phyloP scores from a whole-genome alignment of 805 yeast species.

The Nakazawaea ernobii region DNA sequence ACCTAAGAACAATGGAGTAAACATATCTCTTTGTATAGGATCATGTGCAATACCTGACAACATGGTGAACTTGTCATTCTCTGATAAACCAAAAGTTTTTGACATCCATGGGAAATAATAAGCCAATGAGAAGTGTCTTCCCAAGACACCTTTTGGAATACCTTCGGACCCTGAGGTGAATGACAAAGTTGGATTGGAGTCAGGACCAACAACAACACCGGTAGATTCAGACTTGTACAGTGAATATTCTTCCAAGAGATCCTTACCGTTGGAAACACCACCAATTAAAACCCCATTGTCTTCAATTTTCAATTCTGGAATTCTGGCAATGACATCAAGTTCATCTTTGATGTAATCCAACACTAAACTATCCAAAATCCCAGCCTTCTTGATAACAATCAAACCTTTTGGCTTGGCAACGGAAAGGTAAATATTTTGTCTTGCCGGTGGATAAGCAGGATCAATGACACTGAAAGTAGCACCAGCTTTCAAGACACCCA shows the following conservation, averaged over 20 bases:
- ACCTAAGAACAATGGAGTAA: constrained; percentile 94
- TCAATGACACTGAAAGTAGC: constrained; percentile 98
- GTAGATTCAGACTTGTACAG: constrained; percentile 53
- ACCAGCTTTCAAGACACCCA: constrained; percentile 98
- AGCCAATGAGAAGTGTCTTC: constrained; percentile 94
- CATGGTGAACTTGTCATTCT: constrained; percentile 90
- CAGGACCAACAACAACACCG: constrained; percentile 95
- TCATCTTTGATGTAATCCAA: constrained; percentile 71
- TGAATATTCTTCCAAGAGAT: constrained; percentile 44
- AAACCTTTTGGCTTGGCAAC: constrained; percentile 94
- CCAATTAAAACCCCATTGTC: constrained; percentile 72
- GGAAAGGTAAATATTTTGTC: constrained; percentile 87
- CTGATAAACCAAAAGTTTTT: constrained; percentile 68
- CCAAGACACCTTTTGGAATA: constrained; percentile 96
- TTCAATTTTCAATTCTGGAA: constrained; percentile 72
- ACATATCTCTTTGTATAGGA: constrained; percentile 98
- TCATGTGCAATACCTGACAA: constrained; percentile 98
- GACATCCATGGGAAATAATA: constrained; percentile 99
- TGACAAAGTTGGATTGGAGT: constrained; percentile 91
- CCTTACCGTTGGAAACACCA: constrained; percentile 40
- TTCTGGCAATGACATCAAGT: constrained; percentile 61
- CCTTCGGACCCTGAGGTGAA: constrained; percentile 99
- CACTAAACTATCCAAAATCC: constrained; percentile 70
- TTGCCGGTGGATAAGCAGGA: constrained; percentile 98
- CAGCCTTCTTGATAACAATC: constrained; percentile 88